Percentiles rank a stretch among this genome's conserved stretches.
Conservation (phyloP, 192 early-diverging fungal species). For the Umbelopsis vinacea region DNA sequence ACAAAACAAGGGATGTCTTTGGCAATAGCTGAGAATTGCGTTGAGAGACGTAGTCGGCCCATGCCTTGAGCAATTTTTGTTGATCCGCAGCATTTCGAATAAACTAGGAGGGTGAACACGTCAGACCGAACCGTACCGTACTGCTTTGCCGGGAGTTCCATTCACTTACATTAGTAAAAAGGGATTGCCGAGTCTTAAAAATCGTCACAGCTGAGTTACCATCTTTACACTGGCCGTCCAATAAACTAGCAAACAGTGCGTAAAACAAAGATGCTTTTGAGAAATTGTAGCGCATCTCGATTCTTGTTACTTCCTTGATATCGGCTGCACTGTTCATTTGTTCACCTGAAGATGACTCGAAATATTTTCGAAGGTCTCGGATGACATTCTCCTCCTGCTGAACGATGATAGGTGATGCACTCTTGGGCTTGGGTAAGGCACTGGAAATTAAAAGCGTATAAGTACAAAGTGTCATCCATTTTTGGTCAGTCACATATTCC, state of each 20-base stretch:
- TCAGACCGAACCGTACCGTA: too few species aligned
- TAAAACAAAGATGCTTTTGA: conserved; percentile 78
- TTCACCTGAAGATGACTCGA: conserved; percentile 25
- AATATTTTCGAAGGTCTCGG: conserved; percentile 59
- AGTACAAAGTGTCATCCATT: background rate
- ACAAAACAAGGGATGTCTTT: conserved; percentile 66
- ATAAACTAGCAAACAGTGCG: conserved; percentile 64
- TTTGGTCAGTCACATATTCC: background rate
- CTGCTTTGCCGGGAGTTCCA: too few species aligned
- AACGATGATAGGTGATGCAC: conserved; percentile 24
- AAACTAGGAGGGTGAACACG: conserved; percentile 44
- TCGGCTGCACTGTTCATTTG: conserved; percentile 49
- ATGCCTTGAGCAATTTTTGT: conserved; percentile 56
- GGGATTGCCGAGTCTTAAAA: conserved; percentile 43
- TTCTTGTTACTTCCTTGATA: conserved; percentile 80
- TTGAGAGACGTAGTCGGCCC: conserved; percentile 59
- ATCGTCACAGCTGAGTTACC: conserved; percentile 39
- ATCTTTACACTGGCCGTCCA: conserved; percentile 48
- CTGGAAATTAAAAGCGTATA: background rate
- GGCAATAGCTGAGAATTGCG: conserved; percentile 50
- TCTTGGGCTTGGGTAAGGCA: conserved; percentile 16
- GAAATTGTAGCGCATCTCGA: conserved; percentile 85
- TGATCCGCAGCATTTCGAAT: conserved; percentile 65
- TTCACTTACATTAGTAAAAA: conserved; percentile 48
- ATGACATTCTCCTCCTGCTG: conserved; percentile 52